Conservation (phyloP, 768 basidiomycete genomes). For the Amanita polypyramis region DNA sequence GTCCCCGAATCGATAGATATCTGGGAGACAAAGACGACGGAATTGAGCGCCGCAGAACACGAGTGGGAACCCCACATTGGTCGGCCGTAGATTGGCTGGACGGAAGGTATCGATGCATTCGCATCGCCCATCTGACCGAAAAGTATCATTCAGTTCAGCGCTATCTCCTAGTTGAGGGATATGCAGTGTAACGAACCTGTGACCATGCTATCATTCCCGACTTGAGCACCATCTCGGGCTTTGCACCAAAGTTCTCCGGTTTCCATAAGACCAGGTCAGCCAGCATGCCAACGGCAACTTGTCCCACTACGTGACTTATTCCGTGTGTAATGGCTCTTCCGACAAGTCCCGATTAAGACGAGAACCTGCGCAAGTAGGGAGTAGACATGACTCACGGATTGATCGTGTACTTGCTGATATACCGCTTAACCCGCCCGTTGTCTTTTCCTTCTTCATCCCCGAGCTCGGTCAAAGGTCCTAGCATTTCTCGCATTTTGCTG, state of each 20-base stretch:
- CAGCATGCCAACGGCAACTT: conserved; percentile 69
- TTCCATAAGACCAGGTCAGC: conserved; percentile 97
- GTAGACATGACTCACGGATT: conserved; percentile 64
- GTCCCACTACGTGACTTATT: conserved; percentile 79
- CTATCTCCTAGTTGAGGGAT: not conserved
- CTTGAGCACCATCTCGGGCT: conserved; percentile 92
- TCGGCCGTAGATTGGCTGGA: conserved; percentile 77
- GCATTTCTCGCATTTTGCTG: conserved; percentile 79
- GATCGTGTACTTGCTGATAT: conserved; percentile 93
- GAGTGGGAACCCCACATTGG: conserved; percentile 93
- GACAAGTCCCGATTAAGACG: conserved; percentile 6
- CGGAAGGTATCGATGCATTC: conserved; percentile 92
- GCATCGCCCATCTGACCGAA: conserved; percentile 82
- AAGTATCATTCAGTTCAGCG: conserved; percentile 2
- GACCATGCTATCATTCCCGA: conserved; percentile 90
- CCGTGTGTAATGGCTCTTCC: conserved; percentile 87
- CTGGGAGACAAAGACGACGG: conserved; percentile 78
- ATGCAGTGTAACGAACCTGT: conserved; percentile 39
- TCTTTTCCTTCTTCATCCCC: conserved; percentile 66
- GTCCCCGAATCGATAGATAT: conserved; percentile 48
- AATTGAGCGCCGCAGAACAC: conserved; percentile 72
- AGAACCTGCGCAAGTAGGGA: not conserved
- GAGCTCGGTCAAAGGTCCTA: conserved; percentile 60
- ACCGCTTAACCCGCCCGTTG: conserved; percentile 89
- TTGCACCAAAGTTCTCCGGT: conserved; percentile 85